Evolutionary conservation across 306 rosid species (phyloP), one percentile per base, ranked within the genome.

Genomic region (Prunus armeniaca): DNA sequence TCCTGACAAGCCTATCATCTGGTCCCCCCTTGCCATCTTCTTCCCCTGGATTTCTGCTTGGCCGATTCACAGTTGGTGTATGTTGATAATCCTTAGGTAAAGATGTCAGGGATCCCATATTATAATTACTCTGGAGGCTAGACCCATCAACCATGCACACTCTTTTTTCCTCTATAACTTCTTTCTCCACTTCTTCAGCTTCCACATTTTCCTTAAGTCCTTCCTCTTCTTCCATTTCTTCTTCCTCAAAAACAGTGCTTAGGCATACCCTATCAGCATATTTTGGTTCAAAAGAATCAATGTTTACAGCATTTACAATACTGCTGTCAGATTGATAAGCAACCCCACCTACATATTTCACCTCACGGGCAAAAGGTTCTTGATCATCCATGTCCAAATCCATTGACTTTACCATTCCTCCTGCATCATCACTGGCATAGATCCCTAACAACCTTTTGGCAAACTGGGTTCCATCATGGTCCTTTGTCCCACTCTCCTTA

Each of bases 331-430:
- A 70, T 77, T 64, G 84, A 80, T 83, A 78, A 81, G 78, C 52
- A 27, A 62, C 25, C 60, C 56, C 77, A 13, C 92, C 92, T 13
- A 86, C 76, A 50, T 81, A 73, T 71, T 78, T 89, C 46, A 90
- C 83, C 78, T 88, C 96, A 2, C 79, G 75, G 54, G 76, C 83
- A 67, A 71, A 80, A 0, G 95, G 92, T 82, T 92, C 97, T 81
- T 83, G 96, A 78, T 96, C 99, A 75, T 96, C 99, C 97, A 89
- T 84, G 89, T 93, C 99, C 82, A 96, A 83, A 75, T 96, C 99
- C 69, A 93, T 91, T 10, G 98, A 93, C 84, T 93, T 91, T 54
- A 93, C 97, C 97, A 90, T 96, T 75, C 88, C 90, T 75, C 89
- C 91, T 61, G 89, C 96, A 5, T 86, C 96, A 82, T 80, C 90